A percentile compares a stretch with the other conserved stretches of the same genome.
These are phyloP conservation scores for Phytomonas sp. DNA, from an alignment of 208 protist species.

Conservation along the genomic window DNA sequence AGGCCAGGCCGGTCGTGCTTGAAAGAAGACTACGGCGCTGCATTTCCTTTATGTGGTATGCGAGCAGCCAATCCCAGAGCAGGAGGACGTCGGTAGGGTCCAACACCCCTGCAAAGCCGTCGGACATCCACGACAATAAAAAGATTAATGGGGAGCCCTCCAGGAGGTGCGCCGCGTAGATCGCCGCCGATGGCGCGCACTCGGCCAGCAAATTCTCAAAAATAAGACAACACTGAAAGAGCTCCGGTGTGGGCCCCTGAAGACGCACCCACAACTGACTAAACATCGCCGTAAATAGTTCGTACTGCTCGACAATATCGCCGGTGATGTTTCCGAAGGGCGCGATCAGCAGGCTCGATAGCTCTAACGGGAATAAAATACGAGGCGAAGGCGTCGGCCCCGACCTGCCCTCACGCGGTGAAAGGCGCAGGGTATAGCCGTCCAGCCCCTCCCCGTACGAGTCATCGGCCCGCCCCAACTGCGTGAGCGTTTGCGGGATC, in stretches of 20 bases:
- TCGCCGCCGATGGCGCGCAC: slow-evolving; percentile 48
- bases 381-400: slow-evolving; percentile 11
- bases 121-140: slow-evolving; percentile 69
- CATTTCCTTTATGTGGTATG: slow-evolving; percentile 71
- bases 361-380: slow-evolving; percentile 50
- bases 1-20: slow-evolving; percentile 20
- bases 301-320: slow-evolving; percentile 79
- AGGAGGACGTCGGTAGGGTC: slow-evolving; percentile 61
- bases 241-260: slow-evolving; percentile 79
- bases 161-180: slow-evolving; percentile 57
- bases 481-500: slow-evolving; percentile 37
- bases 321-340: slow-evolving; percentile 76
- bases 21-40: slow-evolving; percentile 34
- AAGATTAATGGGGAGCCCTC: slow-evolving; percentile 51
- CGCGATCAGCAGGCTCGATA: slow-evolving; percentile 46
- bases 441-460: not conserved
- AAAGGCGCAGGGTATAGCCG: not conserved
- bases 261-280: slow-evolving; percentile 72
- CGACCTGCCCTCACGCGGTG: not conserved
- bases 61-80: slow-evolving; percentile 78
- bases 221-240: slow-evolving; percentile 71
- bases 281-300: slow-evolving; percentile 55
- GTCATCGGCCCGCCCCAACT: slow-evolving; percentile 36
- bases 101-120: slow-evolving; percentile 68
- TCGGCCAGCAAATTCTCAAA: slow-evolving; percentile 62